Conservation (phyloP, 495 filamentous ascomycete species). For the Friedmanniomyces simplex region DNA sequence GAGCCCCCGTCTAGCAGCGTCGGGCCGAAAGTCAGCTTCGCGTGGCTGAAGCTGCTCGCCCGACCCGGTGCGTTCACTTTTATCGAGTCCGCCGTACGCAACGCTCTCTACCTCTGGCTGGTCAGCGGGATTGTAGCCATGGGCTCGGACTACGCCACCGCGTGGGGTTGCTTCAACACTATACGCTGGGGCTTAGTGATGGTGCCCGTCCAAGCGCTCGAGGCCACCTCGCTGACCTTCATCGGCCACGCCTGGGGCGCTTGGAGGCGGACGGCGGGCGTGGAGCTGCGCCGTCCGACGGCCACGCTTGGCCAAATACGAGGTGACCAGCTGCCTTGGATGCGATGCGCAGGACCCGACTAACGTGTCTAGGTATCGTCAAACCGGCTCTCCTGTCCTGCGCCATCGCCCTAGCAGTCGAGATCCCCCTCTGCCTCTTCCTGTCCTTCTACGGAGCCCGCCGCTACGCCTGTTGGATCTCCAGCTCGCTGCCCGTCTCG, state of each 20-base stretch:
- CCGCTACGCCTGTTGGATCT: conserved; percentile 52
- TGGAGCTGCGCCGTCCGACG: conserved; percentile 30
- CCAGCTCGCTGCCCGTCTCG: conserved; percentile 44
- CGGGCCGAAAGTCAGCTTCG: conserved; percentile 28
- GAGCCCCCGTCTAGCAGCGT: neutral
- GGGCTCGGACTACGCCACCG: conserved; percentile 56
- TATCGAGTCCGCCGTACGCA: conserved; percentile 54
- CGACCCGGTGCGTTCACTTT: conserved; percentile 50
- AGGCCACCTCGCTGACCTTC: conserved; percentile 54
- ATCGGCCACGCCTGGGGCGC: conserved; percentile 58
- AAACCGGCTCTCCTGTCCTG: conserved; percentile 46
- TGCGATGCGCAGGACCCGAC: neutral
- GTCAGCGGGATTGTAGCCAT: conserved; percentile 53
- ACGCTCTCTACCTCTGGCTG: conserved; percentile 64
- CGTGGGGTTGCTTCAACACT: conserved; percentile 66
- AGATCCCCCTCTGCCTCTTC: conserved; percentile 53
- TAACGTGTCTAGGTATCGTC: conserved; percentile 33
- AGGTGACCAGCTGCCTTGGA: neutral
- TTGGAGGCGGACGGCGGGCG: conserved; percentile 40
- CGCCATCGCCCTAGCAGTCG: conserved; percentile 42
- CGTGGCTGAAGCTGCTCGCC: conserved; percentile 41
- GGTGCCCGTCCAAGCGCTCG: conserved; percentile 60
- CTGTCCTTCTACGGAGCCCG: conserved; percentile 48
- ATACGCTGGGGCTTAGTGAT: conserved; percentile 72
- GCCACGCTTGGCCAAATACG: conserved; percentile 32